A percentile compares a stretch with the other conserved stretches of the same genome.
phyloP scores from a whole-genome alignment of 2,329 filamentous ascomycete genomes.

The Beauveria varroae region DNA sequence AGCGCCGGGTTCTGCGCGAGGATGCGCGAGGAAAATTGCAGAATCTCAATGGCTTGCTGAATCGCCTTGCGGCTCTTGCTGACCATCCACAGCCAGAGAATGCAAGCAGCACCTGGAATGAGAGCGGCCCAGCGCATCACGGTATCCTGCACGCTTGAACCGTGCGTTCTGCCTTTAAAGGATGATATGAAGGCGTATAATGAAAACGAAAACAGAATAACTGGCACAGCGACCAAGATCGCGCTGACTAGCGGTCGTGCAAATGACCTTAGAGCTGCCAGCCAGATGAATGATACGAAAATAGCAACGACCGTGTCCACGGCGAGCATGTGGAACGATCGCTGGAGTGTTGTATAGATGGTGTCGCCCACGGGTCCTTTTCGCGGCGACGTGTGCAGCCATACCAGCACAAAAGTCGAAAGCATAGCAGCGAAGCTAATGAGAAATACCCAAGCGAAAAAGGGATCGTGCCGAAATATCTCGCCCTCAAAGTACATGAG shows the following conservation, averaged over 20 bases:
- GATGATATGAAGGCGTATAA: slow-evolving; percentile 88
- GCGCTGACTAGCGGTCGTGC: slow-evolving; percentile 74
- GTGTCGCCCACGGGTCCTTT: slow-evolving; percentile 80
- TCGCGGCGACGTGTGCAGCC: slow-evolving; percentile 72
- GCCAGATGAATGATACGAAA: slow-evolving; percentile 82
- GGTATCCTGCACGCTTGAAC: slow-evolving; percentile 74
- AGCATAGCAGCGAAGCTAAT: slow-evolving; percentile 79
- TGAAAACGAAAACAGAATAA: slow-evolving; percentile 82
- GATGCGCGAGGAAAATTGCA: slow-evolving; percentile 88
- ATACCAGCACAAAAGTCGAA: slow-evolving; percentile 82
- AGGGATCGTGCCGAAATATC: slow-evolving; percentile 74
- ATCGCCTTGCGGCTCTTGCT: slow-evolving; percentile 74
- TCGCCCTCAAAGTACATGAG: slow-evolving; percentile 55
- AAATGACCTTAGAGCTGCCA: slow-evolving; percentile 80
- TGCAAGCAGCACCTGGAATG: slow-evolving; percentile 63
- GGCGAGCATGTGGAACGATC: slow-evolving; percentile 81
- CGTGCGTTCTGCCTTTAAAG: slow-evolving; percentile 69
- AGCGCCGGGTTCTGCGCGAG: slow-evolving; percentile 78
- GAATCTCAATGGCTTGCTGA: slow-evolving; percentile 73
- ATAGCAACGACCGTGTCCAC: slow-evolving; percentile 89
- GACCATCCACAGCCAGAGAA: slow-evolving; percentile 78
- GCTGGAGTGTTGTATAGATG: slow-evolving; percentile 81
- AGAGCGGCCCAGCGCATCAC: slow-evolving; percentile 83
- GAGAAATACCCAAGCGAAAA: slow-evolving; percentile 86
- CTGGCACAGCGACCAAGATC: slow-evolving; percentile 75